Base-by-base conservation (phyloP, 2,329 filamentous ascomycete genomes). In the Stagonosporopsis tanaceti region DNA sequence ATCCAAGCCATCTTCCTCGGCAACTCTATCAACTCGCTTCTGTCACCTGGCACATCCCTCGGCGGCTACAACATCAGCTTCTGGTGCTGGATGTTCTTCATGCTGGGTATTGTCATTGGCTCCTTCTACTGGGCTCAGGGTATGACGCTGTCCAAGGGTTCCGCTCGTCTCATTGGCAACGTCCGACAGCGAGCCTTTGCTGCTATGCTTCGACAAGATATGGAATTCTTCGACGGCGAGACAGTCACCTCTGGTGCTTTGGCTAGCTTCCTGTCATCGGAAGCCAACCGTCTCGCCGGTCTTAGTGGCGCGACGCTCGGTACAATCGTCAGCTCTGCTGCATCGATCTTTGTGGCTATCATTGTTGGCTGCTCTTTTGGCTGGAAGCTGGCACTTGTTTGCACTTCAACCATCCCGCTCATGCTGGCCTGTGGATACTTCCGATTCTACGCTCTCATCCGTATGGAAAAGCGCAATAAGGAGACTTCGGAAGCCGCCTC, bases 231-330 rank as follows among this genome's bases (percentile, higher is more conserved):
- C 66, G 95, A 98, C 74, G 84, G 83, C 39, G 93, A 97, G 59
- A 90, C 95, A 73, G 96, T 98, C 72, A 93, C 91, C 8, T 89
- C 93, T 3, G 95, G 95, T 64, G 90, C 93, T 1, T 81, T 99
- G 67, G 97, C 93, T 0, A 82, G 85, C 4, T 82, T 85, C 11
- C 76, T 87, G 0, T 81, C 83, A 0, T 78, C 82, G n/a, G 91
- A 97, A 77, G 93, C 94, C 0, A 97, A 93, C 0, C 89, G 96
- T 70, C 85, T 98, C 32, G 91, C 93, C 27, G 93, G 95, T 25
- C 87, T 99, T 50, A 95, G 91, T 67, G 95, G 95, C 47, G 87
- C 88, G 9, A 97, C 92, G 0, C 85, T 98, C 1, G 94, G 94
- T 44, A 97, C 94, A 8, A 85, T 98, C 59, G 79, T 97, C 47